Evolutionary conservation across 1,284 basidiomycete genomes (phyloP), one percentile per base, ranked within the genome.

Genomic region (Rhodofomes roseus): DNA sequence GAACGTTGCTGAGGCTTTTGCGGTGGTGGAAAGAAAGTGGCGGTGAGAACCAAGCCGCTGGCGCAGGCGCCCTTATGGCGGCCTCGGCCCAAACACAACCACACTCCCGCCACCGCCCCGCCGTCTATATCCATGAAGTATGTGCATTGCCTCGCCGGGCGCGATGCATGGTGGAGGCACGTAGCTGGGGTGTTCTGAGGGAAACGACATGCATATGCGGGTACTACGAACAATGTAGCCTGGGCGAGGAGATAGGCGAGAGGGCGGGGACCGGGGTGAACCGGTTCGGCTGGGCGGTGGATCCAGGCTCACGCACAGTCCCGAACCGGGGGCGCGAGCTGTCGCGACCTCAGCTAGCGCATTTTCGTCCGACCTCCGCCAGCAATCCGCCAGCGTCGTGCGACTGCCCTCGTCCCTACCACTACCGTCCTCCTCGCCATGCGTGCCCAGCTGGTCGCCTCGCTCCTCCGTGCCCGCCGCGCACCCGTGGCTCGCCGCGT

Each of bases 391-490:
- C 63, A 20, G 48, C 62, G 56, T 52, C 57, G 16, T 53, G n/a
- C n/a, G n/a, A n/a, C n/a, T n/a, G n/a, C 63, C 59, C 58, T 57
- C 56, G 54, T 58, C 61, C 44, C 48, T 50, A 27, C 44, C 60
- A 39, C 58, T 60, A 37, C 25, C 56, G 44, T 34, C 22, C 25
- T 29, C 54, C 63, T 64, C 63, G 73, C 65, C 68, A 75, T 81
- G 77, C 73, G 72, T 69, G 66, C 71, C 27, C 77, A 74, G 62
- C 74, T 85, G 69, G 70, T 86, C 68, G 76, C 83, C 71, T 77
- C 80, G 70, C 77, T 81, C 73, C 79, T 88, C 70, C 85, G 86
- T 64, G 79, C 81, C 60, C 76, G 72, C 70, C 81, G 70, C 71
- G 77, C 66, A 70, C 55, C 72, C 67, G 64, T 69, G 65, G 63